Evolutionary conservation across 1,139 yeast genomes (phyloP), one percentile per base, ranked within the genome.

Genomic region (Taphrina communis): DNA sequence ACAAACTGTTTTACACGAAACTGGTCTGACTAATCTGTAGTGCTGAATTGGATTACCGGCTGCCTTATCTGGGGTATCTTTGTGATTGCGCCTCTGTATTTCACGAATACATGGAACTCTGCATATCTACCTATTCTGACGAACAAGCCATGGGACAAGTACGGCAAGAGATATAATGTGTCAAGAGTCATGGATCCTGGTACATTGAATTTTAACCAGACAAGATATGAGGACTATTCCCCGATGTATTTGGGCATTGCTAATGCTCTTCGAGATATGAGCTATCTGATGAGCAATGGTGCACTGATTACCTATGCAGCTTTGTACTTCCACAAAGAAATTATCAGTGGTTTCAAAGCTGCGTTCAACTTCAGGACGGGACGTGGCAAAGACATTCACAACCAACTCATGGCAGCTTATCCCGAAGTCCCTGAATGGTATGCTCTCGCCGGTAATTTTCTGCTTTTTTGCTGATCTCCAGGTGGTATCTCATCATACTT

Each of bases 281-380:
- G 60, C 19, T 56, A n/a, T 21, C 12, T 56, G 35, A 56, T 56
- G 60, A 56, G 60, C 38, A 56, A 56, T 21, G 19, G 60, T 6
- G 60, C 60, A 5, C 36, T 56, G 60, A 83, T 89, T 14, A 82
- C 89, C 1, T 86, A 84, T 75, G 85, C 87, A 19, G 75, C 88
- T 25, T 79, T 86, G n/a, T 11, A 87, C 74, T 89, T 89, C 61
- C 77, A 85, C 75, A 82, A 87, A 7, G 86, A 86, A 78, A 90
- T 90, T 9, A 78, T 88, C 3, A 82, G 85, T 72, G 69, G 83
- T 66, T 80, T 86, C 19, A 82, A 87, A 2, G 75, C 86, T 60
- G 79, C 81, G 36, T 88, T 87, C 76, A 56, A 56, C 17, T 41
- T 41, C n/a, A 76, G 77, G 56, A 79, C 79, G 74, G 58, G 58